Base-by-base conservation (phyloP, 2,329 filamentous ascomycete species). In the Raffaelea albimanens region DNA sequence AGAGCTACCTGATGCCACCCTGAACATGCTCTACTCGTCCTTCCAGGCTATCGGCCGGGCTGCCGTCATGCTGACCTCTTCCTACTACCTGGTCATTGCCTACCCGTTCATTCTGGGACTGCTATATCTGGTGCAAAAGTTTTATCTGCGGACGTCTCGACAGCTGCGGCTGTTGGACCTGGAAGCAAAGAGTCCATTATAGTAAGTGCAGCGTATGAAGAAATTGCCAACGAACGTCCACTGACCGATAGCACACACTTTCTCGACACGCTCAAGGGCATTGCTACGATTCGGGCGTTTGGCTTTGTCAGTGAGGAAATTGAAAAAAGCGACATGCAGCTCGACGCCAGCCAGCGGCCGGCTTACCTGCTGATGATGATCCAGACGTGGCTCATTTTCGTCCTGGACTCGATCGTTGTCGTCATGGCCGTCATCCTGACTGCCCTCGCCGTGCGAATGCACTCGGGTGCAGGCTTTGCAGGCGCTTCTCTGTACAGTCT, bases 81-180 rank as follows among this genome's bases (percentile, higher is more conserved):
- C 34, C 7, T 16, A 5, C 50, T 76, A 69, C 46, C 62, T 76
- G 0, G 67, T 69, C 0, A 63, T 70, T 14, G 63, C 64, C 0
- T 71, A 78, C 48, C 75, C 75, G 0, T 56, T 72, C 2, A 56
- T 78, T 2, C 51, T 70, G 16, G 58, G 57, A 0, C 51, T 68
- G 2, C 50, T 77, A 2, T 78, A 71, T 48, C 46, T 66, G 2
- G 57, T 80, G 0, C 76, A 78, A 49, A 71, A 65, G 40, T 65
- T 75, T 43, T 80, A 81, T 53, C 63, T 81, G 3, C 64, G 72
- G 0, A 81, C 76, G 0, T 79, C 75, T 1, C 63, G 76, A 0
- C 77, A 81, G 55, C 53, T 82, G 4, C 68, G 77, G 46, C 65
- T 77, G 18, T 58, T 82, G 7, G 77, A 81, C 29, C 66, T 82